phyloP scores from a whole-genome alignment of 2,329 filamentous ascomycete species.

The Cercospora nicotianae region DNA sequence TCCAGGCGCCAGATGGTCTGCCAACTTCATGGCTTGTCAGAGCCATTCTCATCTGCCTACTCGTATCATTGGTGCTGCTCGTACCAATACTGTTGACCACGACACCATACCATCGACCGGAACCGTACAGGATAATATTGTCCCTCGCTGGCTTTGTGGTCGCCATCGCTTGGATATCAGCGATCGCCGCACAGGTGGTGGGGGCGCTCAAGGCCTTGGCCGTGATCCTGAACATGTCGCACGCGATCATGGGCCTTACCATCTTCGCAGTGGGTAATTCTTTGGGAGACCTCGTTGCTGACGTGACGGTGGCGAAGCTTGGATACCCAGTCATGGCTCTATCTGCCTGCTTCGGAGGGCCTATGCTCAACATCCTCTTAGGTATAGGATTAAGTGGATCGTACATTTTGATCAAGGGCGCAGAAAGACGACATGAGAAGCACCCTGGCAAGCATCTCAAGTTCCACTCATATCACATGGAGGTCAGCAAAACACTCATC shows the following conservation, averaged over 20 bases:
- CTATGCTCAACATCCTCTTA: constrained; percentile 94
- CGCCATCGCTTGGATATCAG: constrained; percentile 92
- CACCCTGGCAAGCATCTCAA: constrained; percentile 64
- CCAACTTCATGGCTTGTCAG: constrained; percentile 58
- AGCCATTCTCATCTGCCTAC: constrained; percentile 45
- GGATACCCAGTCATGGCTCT: constrained; percentile 96
- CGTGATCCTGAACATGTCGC: constrained; percentile 87
- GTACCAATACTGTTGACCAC: constrained; percentile 68
- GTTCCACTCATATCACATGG: constrained; percentile 77
- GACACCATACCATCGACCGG: constrained; percentile 64
- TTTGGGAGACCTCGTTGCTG: constrained; percentile 87
- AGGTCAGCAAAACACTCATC: constrained; percentile 80
- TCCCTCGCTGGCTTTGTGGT: constrained; percentile 91
- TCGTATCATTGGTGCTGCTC: constrained; percentile 65
- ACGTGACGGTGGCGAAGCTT: constrained; percentile 88
- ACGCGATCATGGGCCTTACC: constrained; percentile 90
- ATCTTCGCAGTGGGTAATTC: constrained; percentile 97
- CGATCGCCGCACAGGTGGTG: constrained; percentile 92
- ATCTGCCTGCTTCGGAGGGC: constrained; percentile 95
- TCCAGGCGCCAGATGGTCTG: constrained; percentile 49
- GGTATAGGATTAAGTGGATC: constrained; percentile 90
- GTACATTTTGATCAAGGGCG: constrained; percentile 77
- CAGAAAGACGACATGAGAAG: constrained; percentile 63
- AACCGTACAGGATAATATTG: constrained; percentile 68
- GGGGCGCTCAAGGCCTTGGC: constrained; percentile 91